A percentile compares a stretch with the other conserved stretches of the same genome.
phyloP scores from a whole-genome alignment of 2,329 filamentous ascomycete species.

The Xylariales sp. region DNA sequence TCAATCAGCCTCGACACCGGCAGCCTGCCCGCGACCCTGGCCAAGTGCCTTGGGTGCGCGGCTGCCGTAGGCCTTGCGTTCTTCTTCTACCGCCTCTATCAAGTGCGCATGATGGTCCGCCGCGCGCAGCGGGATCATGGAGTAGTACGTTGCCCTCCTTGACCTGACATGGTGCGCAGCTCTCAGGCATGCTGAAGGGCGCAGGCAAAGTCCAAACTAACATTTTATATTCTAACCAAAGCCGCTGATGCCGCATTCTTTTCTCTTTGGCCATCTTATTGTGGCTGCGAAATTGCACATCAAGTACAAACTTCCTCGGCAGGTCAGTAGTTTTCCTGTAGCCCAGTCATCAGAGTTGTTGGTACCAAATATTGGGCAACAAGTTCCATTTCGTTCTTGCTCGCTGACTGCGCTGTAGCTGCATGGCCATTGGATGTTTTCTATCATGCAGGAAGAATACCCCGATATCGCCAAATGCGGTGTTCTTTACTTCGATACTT shows the following conservation, averaged over 20 bases:
- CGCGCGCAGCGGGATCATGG: not conserved
- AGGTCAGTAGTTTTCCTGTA: too few species aligned
- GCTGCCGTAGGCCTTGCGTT: too few species aligned
- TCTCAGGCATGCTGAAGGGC: not conserved
- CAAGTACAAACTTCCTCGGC: not conserved
- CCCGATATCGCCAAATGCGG: not conserved
- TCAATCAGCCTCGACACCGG: too few species aligned
- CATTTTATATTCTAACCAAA: not conserved
- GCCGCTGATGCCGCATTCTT: not conserved
- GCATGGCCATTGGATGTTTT: not conserved
- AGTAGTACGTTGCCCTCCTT: not conserved
- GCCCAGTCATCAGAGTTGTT: too few species aligned
- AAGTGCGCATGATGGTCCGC: not conserved
- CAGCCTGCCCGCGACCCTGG: too few species aligned
- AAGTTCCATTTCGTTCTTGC: too few species aligned
- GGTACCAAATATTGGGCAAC: too few species aligned
- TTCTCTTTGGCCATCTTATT: not conserved
- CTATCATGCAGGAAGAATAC: not conserved
- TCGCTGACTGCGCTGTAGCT: too few species aligned
- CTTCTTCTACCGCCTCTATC: not conserved
- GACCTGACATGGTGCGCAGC: not conserved
- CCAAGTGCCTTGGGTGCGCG: too few species aligned
- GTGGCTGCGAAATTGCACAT: not conserved
- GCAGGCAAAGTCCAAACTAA: not conserved
- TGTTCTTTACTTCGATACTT: conserved; percentile 7